Evolutionary conservation across 176 grass and related monocot genomes (phyloP).

Genomic region (Thinopyrum elongatum): DNA sequence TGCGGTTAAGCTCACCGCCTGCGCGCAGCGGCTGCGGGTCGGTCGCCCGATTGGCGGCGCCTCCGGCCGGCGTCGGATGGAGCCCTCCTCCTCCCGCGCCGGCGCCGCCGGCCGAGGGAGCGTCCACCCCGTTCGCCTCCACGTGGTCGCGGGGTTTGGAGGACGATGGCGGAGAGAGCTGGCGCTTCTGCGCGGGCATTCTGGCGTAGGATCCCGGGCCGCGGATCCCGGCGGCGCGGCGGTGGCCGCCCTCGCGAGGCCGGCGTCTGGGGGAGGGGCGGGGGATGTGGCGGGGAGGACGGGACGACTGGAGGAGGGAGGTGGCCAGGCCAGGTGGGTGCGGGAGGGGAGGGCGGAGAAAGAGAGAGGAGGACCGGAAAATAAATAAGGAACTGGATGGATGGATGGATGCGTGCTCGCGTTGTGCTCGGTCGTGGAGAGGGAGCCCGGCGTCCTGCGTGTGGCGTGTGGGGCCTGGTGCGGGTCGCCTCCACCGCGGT

Average conservation of each 20-base stretch:
- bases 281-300: constrained; percentile 28
- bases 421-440: neutral
- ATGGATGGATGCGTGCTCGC: neutral
- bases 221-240: constrained; percentile 5
- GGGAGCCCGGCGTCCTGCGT: neutral
- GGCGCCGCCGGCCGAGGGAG: neutral
- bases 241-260: constrained; percentile 4
- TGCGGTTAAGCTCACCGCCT: constrained; percentile 40
- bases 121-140: constrained; percentile 9
- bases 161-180: constrained; percentile 23
- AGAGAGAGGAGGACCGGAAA: constrained; percentile 29
- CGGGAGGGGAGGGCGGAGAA: constrained; percentile 27
- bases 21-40: constrained; percentile 23
- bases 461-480: neutral
- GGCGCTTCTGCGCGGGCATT: constrained; percentile 62
- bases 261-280: constrained; percentile 4
- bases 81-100: neutral
- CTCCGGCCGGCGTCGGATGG: constrained; percentile 11
- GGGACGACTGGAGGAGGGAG: constrained; percentile 28
- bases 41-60: constrained; percentile 22
- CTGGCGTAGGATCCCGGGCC: constrained; percentile 29
- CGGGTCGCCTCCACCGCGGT: neutral
- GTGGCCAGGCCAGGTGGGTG: constrained; percentile 43
- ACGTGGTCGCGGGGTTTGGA: constrained; percentile 37
- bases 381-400: constrained; percentile 23